These are phyloP conservation scores for Moesziomyces sp. DNA, from an alignment of 1,284 basidiomycete species.

Conservation along the genomic window DNA sequence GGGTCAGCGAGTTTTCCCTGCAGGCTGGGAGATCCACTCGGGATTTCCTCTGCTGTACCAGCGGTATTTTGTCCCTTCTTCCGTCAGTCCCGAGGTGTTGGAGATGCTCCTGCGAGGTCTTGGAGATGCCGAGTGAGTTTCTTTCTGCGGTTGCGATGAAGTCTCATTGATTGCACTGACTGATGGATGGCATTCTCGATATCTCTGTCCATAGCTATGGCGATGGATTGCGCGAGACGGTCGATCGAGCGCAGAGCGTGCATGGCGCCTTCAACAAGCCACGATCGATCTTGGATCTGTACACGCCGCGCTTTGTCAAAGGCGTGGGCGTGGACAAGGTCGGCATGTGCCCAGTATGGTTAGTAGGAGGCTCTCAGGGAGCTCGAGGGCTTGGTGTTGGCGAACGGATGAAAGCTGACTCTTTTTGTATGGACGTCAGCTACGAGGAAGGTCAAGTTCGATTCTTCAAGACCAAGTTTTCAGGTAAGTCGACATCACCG, in stretches of 20 bases:
- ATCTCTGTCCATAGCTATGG: conserved; percentile 10
- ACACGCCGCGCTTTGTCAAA: conserved; percentile 51
- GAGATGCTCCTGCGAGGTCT: conserved; percentile 25
- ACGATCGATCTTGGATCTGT: conserved; percentile 48
- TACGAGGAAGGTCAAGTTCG: conserved; percentile 37
- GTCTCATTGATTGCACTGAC: neutral
- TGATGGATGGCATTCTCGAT: neutral
- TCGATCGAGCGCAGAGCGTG: conserved; percentile 18
- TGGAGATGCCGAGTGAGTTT: conserved; percentile 20
- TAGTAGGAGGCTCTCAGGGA: conserved; percentile 2
- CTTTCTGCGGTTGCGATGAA: neutral
- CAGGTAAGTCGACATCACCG: conserved; percentile 21
- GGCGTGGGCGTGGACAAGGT: conserved; percentile 39
- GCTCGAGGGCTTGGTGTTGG: neutral
- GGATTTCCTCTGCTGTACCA: conserved; percentile 43
- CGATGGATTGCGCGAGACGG: conserved; percentile 15
- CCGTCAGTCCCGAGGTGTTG: conserved; percentile 36
- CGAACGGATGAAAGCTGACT: neutral
- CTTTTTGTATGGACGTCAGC: conserved; percentile 1
- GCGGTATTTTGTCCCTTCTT: conserved; percentile 38
- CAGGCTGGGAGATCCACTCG: conserved; percentile 20
- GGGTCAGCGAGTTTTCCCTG: conserved; percentile 23
- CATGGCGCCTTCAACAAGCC: conserved; percentile 42
- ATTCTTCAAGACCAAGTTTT: conserved; percentile 53
- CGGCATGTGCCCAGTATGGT: conserved; percentile 56